Evolutionary conservation across 202 grass and related monocot species (phyloP).

Genomic region (Setaria viridis): DNA sequence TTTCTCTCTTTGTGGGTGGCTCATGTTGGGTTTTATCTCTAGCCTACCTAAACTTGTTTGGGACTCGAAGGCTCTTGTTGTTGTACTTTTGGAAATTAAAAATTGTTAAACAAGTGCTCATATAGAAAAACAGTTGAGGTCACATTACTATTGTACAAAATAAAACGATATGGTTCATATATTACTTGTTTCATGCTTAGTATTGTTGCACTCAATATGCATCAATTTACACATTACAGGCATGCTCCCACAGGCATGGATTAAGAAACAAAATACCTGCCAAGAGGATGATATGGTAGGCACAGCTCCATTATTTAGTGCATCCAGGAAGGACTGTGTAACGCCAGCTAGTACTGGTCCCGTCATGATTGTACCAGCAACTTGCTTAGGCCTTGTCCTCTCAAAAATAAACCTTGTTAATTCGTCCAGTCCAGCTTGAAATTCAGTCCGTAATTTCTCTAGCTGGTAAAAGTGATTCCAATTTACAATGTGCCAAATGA

Average conservation of each 20-base stretch:
- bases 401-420: slow-evolving; percentile 80
- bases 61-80: not conserved
- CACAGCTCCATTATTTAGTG: slow-evolving; percentile 84
- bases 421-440: slow-evolving; percentile 66
- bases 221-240: slow-evolving; percentile 8
- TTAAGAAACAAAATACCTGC: slow-evolving; percentile 60
- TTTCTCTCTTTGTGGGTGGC: not conserved
- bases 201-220: not conserved
- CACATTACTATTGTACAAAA: not conserved
- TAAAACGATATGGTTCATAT: not conserved
- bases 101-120: not conserved
- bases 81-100: not conserved
- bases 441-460: slow-evolving; percentile 76
- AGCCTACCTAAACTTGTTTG: not conserved
- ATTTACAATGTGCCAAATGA: slow-evolving; percentile 19
- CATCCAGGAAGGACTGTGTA: slow-evolving; percentile 80
- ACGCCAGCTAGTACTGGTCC: slow-evolving; percentile 77
- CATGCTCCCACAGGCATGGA: not conserved
- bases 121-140: not conserved
- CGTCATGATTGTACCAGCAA: slow-evolving; percentile 80
- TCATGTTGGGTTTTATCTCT: not conserved
- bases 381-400: slow-evolving; percentile 81
- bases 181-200: not conserved
- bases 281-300: slow-evolving; percentile 82
- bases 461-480: slow-evolving; percentile 47